Conservation (phyloP, 306 rosid genomes). For the Pterocarpus macrocarpus region DNA sequence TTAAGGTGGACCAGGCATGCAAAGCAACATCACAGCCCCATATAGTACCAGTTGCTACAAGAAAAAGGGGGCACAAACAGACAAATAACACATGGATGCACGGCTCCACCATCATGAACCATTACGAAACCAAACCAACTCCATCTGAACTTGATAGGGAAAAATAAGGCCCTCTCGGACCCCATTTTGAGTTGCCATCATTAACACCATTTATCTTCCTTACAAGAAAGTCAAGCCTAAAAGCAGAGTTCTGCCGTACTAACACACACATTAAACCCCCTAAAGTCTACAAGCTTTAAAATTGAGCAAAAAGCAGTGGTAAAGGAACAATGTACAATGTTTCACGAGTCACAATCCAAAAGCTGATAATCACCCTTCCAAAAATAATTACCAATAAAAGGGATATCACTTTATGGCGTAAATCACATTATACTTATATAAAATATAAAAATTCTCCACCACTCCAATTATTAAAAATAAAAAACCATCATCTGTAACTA, state of each 20-base stretch:
- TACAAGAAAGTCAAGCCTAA: constrained; percentile 15
- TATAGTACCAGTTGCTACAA: constrained; percentile 39
- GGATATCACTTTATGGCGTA: constrained; percentile 6
- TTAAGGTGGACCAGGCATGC: constrained; percentile 49
- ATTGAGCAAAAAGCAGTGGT: constrained; percentile 22
- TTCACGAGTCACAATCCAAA: constrained; percentile 31
- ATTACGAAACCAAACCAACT: constrained; percentile 37
- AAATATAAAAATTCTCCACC: constrained; percentile 22
- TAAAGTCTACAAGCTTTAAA: constrained; percentile 40
- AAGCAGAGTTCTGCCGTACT: constrained; percentile 9
- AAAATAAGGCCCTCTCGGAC: constrained; percentile 36
- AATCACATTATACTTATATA: not conserved
- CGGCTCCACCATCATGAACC: constrained; percentile 50
- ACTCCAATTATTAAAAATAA: constrained; percentile 14
- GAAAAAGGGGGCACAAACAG: constrained; percentile 41
- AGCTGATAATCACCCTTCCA: constrained; percentile 10
- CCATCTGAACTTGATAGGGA: constrained; percentile 31
- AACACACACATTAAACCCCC: constrained; percentile 39
- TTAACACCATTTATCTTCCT: constrained; percentile 2
- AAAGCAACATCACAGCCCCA: constrained; percentile 32
- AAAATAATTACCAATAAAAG: constrained; percentile 17
- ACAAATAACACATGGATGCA: constrained; percentile 48
- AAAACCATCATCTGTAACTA: constrained; percentile 6
- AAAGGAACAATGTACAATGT: constrained; percentile 26
- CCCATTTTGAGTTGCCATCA: constrained; percentile 26